Conservation (phyloP, 2,329 filamentous ascomycete species). For the Celoporthe dispersa region DNA sequence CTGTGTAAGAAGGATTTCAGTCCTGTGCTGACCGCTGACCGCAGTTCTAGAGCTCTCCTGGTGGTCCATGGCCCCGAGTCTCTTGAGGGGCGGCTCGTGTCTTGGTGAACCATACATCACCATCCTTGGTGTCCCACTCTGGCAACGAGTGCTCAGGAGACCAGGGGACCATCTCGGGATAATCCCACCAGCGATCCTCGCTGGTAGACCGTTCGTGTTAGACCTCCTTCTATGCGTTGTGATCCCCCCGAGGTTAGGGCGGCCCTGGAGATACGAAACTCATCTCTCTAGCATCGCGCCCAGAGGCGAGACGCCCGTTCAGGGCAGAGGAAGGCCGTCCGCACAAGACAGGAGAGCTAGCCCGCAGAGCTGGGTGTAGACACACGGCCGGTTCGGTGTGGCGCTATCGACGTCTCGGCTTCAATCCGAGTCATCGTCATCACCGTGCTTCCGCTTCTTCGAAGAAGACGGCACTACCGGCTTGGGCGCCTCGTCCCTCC, state of each 20-base stretch:
- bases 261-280: background rate
- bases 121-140: background rate
- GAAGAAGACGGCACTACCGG: slow-evolving; percentile 37
- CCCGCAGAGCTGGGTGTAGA: background rate
- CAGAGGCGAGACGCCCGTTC: background rate
- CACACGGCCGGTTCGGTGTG: background rate
- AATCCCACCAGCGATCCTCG: background rate
- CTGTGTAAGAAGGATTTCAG: background rate
- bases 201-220: background rate
- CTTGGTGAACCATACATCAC: background rate
- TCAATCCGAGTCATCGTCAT: slow-evolving; percentile 38
- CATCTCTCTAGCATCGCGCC: background rate
- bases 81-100: background rate
- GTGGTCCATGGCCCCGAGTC: background rate
- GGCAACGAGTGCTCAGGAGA: background rate
- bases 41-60: background rate
- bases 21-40: background rate
- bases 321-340: background rate
- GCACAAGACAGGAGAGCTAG: background rate
- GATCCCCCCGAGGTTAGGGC: background rate
- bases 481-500: slow-evolving; percentile 54
- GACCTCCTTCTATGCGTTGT: background rate
- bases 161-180: background rate
- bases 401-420: background rate
- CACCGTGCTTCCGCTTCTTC: slow-evolving; percentile 39